A percentile compares a stretch with the other conserved stretches of the same genome.
These are phyloP conservation scores for Phaffomyces opuntiae DNA, from an alignment of 805 yeast species.

Conservation along the genomic window DNA sequence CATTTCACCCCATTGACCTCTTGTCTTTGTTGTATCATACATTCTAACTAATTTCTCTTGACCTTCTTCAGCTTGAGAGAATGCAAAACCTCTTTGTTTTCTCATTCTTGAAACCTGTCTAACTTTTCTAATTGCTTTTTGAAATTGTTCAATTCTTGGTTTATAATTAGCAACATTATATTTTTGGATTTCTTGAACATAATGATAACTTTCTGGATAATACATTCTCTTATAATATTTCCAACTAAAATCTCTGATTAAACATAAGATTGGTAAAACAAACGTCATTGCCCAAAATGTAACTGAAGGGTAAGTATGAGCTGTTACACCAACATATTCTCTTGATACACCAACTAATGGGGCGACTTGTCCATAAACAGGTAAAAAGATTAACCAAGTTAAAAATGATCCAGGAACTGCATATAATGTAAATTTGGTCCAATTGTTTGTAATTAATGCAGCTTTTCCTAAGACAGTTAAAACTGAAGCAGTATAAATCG, in stretches of 20 bases:
- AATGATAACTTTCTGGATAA: constrained; percentile 86
- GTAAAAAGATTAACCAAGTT: constrained; percentile 81
- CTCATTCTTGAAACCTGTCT: constrained; percentile 98
- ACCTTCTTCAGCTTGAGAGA: constrained; percentile 92
- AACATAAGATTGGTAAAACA: constrained; percentile 69
- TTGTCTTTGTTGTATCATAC: constrained; percentile 86
- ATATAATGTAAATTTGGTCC: constrained; percentile 88
- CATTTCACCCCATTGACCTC: constrained; percentile 68
- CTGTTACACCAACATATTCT: constrained; percentile 77
- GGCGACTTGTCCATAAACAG: constrained; percentile 78
- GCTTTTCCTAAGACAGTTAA: constrained; percentile 93
- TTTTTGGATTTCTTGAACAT: constrained; percentile 95
- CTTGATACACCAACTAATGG: constrained; percentile 76
- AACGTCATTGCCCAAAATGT: constrained; percentile 80
- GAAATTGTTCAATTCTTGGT: constrained; percentile 96
- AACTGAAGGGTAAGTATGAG: constrained; percentile 67
- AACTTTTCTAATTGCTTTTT: constrained; percentile 92
- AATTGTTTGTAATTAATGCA: constrained; percentile 80
- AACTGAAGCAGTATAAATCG: constrained; percentile 79
- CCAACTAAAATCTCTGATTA: constrained; percentile 87
- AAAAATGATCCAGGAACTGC: constrained; percentile 94
- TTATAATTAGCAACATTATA: constrained; percentile 87
- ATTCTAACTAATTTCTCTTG: constrained; percentile 88
- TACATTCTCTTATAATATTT: constrained; percentile 90
- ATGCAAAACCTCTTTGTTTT: constrained; percentile 97